Base-by-base conservation (phyloP, 2,329 filamentous ascomycete species). In the Onygenales sp. region DNA sequence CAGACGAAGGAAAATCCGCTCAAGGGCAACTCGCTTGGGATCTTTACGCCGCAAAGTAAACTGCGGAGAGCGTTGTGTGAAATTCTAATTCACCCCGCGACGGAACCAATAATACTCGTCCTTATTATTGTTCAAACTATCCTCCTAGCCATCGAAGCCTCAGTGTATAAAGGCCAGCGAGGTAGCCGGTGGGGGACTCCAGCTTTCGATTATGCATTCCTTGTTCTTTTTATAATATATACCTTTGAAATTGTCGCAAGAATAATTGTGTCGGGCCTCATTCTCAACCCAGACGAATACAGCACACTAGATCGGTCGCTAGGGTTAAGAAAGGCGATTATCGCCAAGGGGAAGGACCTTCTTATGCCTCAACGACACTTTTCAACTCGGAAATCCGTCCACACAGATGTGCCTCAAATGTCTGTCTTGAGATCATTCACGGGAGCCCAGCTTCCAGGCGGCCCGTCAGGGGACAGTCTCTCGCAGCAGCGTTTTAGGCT, bases 231-330 rank as follows among this genome's bases (percentile, higher is more conserved):
- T 68, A 76, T 86, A 54, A 80, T 98, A 49, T 98, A 97, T 67
- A 95, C 91, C 0, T 64, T 94, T 21, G 94, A 98, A 69, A 79
- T 94, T 38, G 74, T 86, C 53, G 83, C 88, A 56, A 86, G 91
- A 53, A 85, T 91, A 43, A 85, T 98, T 56, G 94, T 98, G 0
- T 98, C 93, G 0, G 94, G 93, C 0, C 87, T 98, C 61, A 78
- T 98, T 35, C 76, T 95, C 59, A 98, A 98, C 65, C 87, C 93
- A 1, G 75, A 83, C 7, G 91, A 96, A 66, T 96, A 96, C 69
- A 95, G 89, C 69, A 94, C 90, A 5, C 87, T 94, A 57, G 87
- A 94, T 68, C 82, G 88, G 51, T 81, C 85, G 59, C 77, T 85
- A 35, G 88, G 90, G 9, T 71, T 95, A 7, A 83, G 82, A 51